Conservation (phyloP, 202 grass and related monocot species). For the Zoysia matrella region DNA sequence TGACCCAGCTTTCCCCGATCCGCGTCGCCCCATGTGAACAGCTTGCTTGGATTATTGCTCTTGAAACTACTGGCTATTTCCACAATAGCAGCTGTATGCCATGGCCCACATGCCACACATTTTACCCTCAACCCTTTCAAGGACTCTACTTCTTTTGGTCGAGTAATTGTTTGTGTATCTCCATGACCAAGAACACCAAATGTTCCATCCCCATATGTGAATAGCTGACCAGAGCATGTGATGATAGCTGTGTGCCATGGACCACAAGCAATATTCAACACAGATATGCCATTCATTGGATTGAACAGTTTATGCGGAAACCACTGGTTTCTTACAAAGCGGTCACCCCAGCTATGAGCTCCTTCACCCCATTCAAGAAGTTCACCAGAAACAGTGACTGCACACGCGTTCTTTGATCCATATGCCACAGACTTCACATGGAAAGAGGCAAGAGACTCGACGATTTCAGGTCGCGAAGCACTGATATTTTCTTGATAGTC, state of each 20-base stretch:
- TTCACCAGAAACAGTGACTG: conserved; percentile 79
- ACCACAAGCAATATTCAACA: conserved; percentile 83
- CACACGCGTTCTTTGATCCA: conserved; percentile 82
- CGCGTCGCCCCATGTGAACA: conserved; percentile 93
- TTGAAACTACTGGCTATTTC: conserved; percentile 67
- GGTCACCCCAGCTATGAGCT: conserved; percentile 44
- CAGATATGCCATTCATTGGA: conserved; percentile 65
- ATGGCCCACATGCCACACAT: conserved; percentile 87
- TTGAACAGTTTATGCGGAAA: conserved; percentile 72
- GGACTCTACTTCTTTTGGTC: conserved; percentile 77
- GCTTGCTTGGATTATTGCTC: conserved; percentile 66
- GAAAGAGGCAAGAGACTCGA: conserved; percentile 67
- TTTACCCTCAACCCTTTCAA: conserved; percentile 80
- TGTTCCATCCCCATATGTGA: conserved; percentile 90
- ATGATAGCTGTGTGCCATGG: conserved; percentile 89
- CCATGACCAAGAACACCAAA: conserved; percentile 98
- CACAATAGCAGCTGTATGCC: conserved; percentile 89
- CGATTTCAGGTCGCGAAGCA: conserved; percentile 59
- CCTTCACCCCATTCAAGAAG: conserved; percentile 82
- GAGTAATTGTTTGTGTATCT: conserved; percentile 65
- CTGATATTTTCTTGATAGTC: conserved; percentile 63
- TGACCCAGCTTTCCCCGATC: conserved; percentile 90
- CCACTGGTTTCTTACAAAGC: conserved; percentile 63
- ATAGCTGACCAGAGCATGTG: conserved; percentile 79
- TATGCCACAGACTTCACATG: conserved; percentile 76